Conservation (phyloP, 176 grass and related monocot genomes). For the Saccharum officinarum region DNA sequence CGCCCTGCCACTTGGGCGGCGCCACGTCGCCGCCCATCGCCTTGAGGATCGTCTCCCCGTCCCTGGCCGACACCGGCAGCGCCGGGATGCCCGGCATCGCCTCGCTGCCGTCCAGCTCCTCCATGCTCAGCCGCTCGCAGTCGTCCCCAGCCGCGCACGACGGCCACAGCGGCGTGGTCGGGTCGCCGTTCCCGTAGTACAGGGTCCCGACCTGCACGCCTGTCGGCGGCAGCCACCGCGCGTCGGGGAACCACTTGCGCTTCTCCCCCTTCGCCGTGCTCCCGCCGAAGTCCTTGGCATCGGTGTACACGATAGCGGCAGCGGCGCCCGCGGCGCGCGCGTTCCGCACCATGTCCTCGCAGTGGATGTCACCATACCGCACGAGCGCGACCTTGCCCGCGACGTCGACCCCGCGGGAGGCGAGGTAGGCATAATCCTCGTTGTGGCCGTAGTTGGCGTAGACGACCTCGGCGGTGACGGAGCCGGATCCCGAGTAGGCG, state of each 20-base stretch:
- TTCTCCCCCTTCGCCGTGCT: constrained; percentile 16
- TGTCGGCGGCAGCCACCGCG: constrained; percentile 67
- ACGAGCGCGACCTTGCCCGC: constrained; percentile 62
- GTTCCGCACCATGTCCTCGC: constrained; percentile 83
- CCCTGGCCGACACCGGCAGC: constrained; percentile 74
- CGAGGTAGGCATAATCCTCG: constrained; percentile 69
- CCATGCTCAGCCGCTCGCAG: constrained; percentile 63
- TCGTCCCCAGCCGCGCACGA: constrained; percentile 48
- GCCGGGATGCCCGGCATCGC: constrained; percentile 62
- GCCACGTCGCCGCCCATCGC: constrained; percentile 65
- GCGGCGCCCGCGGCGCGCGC: constrained; percentile 67
- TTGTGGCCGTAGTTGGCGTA: constrained; percentile 81
- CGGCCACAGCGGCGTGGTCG: constrained; percentile 78
- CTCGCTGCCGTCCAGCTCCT: constrained; percentile 57
- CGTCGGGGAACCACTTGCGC: constrained; percentile 47
- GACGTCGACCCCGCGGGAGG: constrained; percentile 60
- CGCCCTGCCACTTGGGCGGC: constrained; percentile 78
- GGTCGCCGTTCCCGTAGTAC: constrained; percentile 60
- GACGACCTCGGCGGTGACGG: constrained; percentile 64
- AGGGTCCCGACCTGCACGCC: constrained; percentile 77
- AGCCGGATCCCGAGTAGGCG: constrained; percentile 72
- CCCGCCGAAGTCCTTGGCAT: constrained; percentile 69
- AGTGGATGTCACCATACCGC: constrained; percentile 80
- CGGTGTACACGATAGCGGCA: constrained; percentile 69
- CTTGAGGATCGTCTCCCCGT: constrained; percentile 64